phyloP scores from a whole-genome alignment of 179 eudicot species.

The Camellia oleifera region DNA sequence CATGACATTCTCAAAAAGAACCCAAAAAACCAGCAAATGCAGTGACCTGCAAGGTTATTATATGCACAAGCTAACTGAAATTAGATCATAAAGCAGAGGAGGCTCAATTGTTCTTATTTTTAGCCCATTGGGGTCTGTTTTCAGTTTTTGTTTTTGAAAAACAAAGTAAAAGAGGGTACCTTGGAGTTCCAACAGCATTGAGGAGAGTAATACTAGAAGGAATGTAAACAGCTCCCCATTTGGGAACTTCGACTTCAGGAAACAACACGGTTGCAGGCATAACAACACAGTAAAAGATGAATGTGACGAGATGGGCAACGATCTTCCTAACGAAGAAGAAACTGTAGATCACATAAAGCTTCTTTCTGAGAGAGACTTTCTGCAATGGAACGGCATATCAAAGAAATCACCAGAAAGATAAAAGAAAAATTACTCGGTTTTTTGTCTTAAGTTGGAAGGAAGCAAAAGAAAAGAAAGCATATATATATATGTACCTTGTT shows the following conservation, averaged over 20 bases:
- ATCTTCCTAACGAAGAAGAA: constrained; percentile 82
- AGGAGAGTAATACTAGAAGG: constrained; percentile 66
- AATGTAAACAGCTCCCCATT: constrained; percentile 81
- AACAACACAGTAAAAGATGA: constrained; percentile 70
- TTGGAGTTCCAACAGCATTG: constrained; percentile 81
- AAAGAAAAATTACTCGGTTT: neutral
- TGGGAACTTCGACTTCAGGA: constrained; percentile 73
- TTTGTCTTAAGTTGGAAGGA: neutral
- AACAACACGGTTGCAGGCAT: constrained; percentile 68
- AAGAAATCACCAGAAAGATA: neutral
- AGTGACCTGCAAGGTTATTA: constrained; percentile 45
- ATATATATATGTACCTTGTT: constrained; percentile 40
- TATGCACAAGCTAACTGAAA: neutral
- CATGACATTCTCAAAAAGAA: constrained; percentile 85
- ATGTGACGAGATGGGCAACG: constrained; percentile 76
- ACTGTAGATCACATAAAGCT: constrained; percentile 77
- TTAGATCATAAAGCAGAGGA: neutral
- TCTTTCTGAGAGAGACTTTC: constrained; percentile 79
- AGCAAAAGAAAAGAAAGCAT: neutral
- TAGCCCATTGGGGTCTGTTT: neutral
- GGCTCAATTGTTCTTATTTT: neutral
- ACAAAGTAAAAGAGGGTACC: constrained; percentile 25
- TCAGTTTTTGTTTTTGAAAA: neutral
- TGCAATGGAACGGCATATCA: constrained; percentile 28
- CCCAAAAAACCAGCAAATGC: constrained; percentile 73